Base-by-base conservation (phyloP, 768 basidiomycete genomes). In the Pulveroboletus sp. region DNA sequence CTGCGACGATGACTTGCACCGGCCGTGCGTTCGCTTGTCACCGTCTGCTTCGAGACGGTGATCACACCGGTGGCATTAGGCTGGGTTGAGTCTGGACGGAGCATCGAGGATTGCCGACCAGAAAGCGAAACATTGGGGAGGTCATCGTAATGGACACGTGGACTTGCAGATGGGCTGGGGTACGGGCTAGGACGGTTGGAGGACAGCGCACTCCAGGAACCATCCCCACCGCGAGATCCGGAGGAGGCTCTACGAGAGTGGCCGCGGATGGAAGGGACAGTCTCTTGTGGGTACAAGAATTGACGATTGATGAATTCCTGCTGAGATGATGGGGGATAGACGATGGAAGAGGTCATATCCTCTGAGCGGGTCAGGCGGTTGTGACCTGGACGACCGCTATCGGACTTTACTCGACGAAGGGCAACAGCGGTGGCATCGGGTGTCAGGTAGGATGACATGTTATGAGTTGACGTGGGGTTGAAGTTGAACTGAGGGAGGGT, bases 21-120 rank as follows among this genome's bases (percentile, higher is more conserved):
- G 43, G 85, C 85, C 41, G 93, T 96, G 51, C 91, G 85, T 34
- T 85, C 83, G 30, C 93, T 95, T 38, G 93, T 96, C 13, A 96
- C 93, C 53, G 91, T 92, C 64, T 80, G 85, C 67, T 88, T 89
- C 26, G 80, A 76, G 22, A 80, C 73, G 11, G 17, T 19, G 37
- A 68, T 11, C 40, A 27, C 0, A 24, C 51, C 59, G 6, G 41
- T 4, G 3, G 38, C 22, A 20, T 22, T 47, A 20, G 56, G 34
- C 13, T 39, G 59, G 26, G 51, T 22, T 27, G 43, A 23, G 2
- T 60, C 63, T 2, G 63, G 55, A 20, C 55, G 63, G 34, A 68
- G 60, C 51, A 65, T 51, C 45, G 63, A 55, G 14, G 57, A 43
- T 36, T 42, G 35, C 31, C 66, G 54, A 17, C 60, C 51, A 20